Evolutionary conservation across 139 green algal species (phyloP).

Genomic region (Tetraselmis chui): DNA sequence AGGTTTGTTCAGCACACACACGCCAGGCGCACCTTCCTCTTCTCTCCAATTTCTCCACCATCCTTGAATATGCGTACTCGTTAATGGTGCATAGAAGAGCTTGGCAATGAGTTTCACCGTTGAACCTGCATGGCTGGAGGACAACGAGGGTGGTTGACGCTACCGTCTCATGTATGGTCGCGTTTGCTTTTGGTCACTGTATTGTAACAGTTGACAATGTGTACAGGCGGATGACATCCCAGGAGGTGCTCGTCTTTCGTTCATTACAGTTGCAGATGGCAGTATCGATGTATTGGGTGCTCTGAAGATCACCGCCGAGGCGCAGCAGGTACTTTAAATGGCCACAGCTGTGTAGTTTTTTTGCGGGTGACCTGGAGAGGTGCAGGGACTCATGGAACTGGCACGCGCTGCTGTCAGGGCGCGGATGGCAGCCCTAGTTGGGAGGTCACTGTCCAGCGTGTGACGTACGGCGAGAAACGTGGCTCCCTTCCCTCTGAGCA

Average conservation of each 20-base stretch:
- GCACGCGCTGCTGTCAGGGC: background rate
- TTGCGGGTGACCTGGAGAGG: no score
- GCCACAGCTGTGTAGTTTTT: no score
- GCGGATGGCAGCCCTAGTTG: background rate
- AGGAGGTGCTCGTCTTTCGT: slow-evolving; percentile 7
- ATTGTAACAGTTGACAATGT: slow-evolving; percentile 2
- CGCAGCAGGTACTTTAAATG: background rate
- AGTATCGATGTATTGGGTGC: slow-evolving; percentile 8
- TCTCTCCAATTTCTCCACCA: background rate
- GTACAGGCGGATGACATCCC: slow-evolving; percentile 5
- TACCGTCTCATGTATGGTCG: no score
- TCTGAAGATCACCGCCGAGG: background rate
- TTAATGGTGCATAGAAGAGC: no score
- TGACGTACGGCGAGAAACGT: background rate
- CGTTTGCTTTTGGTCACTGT: background rate
- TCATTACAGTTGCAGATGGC: slow-evolving; percentile 11
- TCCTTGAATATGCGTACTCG: background rate
- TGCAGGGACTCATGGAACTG: no score
- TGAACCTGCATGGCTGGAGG: no score
- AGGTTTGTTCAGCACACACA: background rate
- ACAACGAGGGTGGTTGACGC: no score
- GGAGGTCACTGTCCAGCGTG: background rate
- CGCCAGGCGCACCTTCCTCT: background rate
- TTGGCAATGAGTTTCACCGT: no score
- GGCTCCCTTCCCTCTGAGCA: background rate